These are phyloP conservation scores for Iodosphaeria phyllophila DNA, from an alignment of 2,329 filamentous ascomycete species.

Conservation along the genomic window DNA sequence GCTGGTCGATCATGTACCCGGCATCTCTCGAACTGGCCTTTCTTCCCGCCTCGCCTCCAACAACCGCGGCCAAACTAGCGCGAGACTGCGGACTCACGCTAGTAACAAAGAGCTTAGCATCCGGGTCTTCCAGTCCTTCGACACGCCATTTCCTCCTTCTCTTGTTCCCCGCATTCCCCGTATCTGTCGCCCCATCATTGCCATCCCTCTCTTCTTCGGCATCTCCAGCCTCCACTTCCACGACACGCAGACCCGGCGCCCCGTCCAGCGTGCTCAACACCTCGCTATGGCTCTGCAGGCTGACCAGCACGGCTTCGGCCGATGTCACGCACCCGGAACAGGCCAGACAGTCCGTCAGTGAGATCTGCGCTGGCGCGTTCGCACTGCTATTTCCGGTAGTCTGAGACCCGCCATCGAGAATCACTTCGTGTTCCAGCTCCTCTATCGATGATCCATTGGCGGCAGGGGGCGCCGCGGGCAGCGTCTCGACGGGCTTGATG, in stretches of 20 bases:
- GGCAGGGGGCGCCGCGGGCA: constrained; percentile 43
- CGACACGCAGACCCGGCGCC: constrained; percentile 28
- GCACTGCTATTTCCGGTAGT: constrained; percentile 28
- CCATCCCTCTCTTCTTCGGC: no score
- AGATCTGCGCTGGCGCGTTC: constrained; percentile 69
- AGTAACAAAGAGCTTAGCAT: constrained; percentile 70
- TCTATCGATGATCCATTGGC: constrained; percentile 11
- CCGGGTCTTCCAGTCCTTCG: constrained; percentile 32
- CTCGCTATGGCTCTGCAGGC: constrained; percentile 82
- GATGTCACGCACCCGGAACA: constrained; percentile 97
- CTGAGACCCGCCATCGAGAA: constrained; percentile 63
- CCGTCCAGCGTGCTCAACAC: constrained; percentile 69
- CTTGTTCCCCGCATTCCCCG: no score
- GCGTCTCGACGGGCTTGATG: constrained; percentile 90
- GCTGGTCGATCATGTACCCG: constrained; percentile 63
- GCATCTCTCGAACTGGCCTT: no score
- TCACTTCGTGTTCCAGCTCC: constrained; percentile 70
- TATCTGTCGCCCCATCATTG: no score
- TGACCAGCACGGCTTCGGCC: constrained; percentile 91
- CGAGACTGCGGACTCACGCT: constrained; percentile 84
- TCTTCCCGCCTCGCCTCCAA: constrained; percentile 52
- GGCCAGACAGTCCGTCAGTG: constrained; percentile 88
- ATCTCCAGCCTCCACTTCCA: constrained; percentile 13
- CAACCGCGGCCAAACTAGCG: constrained; percentile 75
- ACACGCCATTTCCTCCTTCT: constrained; percentile 22